Percentiles rank a stretch among this genome's conserved stretches.
These are phyloP conservation scores for Achaetomiella virescens DNA, from an alignment of 495 filamentous ascomycete genomes.

Conservation along the genomic window DNA sequence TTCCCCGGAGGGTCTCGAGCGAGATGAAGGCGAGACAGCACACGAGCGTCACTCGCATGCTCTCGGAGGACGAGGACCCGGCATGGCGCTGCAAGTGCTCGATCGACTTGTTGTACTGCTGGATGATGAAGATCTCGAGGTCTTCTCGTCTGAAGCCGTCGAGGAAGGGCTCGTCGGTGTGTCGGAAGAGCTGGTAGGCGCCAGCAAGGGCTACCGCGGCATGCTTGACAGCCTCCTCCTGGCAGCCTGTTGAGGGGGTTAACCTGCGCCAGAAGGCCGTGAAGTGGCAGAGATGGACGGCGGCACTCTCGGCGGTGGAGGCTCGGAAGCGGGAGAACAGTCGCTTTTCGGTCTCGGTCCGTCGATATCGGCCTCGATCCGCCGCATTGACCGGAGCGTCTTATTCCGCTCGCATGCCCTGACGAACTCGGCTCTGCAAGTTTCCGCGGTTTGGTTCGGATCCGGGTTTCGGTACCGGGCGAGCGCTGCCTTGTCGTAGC, in stretches of 20 bases:
- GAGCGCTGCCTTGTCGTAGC: slow-evolving; percentile 30
- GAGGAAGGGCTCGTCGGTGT: slow-evolving; percentile 10
- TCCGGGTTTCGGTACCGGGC: slow-evolving; percentile 14
- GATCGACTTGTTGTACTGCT: slow-evolving; percentile 38
- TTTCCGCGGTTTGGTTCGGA: slow-evolving; percentile 17
- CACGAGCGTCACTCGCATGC: slow-evolving; percentile 30
- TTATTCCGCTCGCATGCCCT: slow-evolving; percentile 28
- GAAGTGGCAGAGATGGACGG: slow-evolving; percentile 17
- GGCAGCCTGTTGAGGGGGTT: slow-evolving; percentile 26
- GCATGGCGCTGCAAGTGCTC: slow-evolving; percentile 29
- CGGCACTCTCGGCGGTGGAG: slow-evolving; percentile 6
- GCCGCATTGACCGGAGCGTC: slow-evolving; percentile 30
- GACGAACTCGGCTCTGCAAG: slow-evolving; percentile 28
- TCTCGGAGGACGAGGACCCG: slow-evolving; percentile 21
- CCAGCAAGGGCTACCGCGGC: slow-evolving; percentile 37
- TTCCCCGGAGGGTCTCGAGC: slow-evolving; percentile 34
- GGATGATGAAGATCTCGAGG: slow-evolving; percentile 34
- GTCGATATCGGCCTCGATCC: slow-evolving; percentile 32
- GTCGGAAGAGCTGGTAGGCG: slow-evolving; percentile 24
- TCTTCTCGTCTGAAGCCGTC: slow-evolving; percentile 21
- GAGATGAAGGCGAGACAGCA: slow-evolving; percentile 38
- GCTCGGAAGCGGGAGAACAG: slow-evolving; percentile 32
- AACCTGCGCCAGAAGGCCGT: slow-evolving; percentile 34
- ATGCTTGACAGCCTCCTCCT: slow-evolving; percentile 36
- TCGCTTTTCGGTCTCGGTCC: slow-evolving; percentile 29